Conservation (phyloP, 2,329 filamentous ascomycete species). For the Cladosporium sp. region DNA sequence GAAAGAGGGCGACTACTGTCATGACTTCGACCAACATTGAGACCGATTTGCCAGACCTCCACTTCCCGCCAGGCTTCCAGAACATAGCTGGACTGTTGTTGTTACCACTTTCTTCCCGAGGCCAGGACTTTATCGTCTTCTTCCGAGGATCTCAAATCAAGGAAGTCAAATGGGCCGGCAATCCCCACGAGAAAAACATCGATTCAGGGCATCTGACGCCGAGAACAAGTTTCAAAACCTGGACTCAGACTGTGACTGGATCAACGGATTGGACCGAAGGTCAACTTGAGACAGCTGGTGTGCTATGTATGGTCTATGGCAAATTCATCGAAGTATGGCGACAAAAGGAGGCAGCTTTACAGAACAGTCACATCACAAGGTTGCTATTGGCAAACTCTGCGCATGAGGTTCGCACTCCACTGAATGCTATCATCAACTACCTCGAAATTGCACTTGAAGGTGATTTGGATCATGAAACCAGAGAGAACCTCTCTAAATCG, state of each 20-base stretch:
- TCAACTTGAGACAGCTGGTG: conserved; percentile 82
- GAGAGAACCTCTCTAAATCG: conserved; percentile 78
- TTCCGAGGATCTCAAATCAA: conserved; percentile 71
- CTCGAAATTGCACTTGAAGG: conserved; percentile 87
- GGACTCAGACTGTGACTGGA: conserved; percentile 76
- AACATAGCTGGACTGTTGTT: conserved; percentile 74
- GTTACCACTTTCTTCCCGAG: conserved; percentile 74
- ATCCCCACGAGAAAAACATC: conserved; percentile 74
- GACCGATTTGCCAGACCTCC: conserved; percentile 74
- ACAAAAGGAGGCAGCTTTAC: too few relatives aligned
- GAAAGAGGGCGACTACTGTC: conserved; percentile 71
- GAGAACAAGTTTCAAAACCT: conserved; percentile 71
- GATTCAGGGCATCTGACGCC: conserved; percentile 73
- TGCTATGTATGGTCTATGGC: conserved; percentile 82
- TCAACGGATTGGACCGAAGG: conserved; percentile 86
- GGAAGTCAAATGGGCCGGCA: too few relatives aligned
- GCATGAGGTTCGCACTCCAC: conserved; percentile 86
- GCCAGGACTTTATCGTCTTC: conserved; percentile 83
- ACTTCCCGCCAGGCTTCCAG: conserved; percentile 73
- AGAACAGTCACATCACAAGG: conserved; percentile 75
- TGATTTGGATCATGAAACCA: conserved; percentile 70
- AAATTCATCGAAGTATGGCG: conserved; percentile 91
- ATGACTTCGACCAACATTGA: conserved; percentile 71
- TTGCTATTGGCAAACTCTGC: conserved; percentile 82
- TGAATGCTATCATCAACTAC: too few relatives aligned